Evolutionary conservation across 1,284 basidiomycete genomes (phyloP).

Genomic region (Tilletiaria anomala): DNA sequence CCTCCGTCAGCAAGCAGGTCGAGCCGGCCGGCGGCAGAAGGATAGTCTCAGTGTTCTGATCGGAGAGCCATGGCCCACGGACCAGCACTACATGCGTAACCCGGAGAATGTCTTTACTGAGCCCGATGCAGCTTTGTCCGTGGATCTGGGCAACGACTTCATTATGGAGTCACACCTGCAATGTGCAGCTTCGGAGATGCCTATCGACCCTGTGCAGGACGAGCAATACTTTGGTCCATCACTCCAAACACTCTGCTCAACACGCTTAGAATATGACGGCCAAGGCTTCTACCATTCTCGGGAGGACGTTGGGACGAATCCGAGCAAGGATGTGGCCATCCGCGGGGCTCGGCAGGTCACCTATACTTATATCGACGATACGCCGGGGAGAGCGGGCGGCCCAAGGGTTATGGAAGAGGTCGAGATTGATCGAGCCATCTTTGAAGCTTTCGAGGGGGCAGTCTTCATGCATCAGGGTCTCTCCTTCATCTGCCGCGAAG

Average conservation of each 20-base stretch:
- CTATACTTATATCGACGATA: slow-evolving; percentile 61
- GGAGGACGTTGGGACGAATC: slow-evolving; percentile 61
- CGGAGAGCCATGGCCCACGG: slow-evolving; percentile 57
- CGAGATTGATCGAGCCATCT: slow-evolving; percentile 69
- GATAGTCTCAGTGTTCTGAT: slow-evolving; percentile 71
- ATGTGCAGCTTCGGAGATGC: slow-evolving; percentile 77
- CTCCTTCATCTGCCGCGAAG: slow-evolving; percentile 54
- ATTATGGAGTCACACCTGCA: slow-evolving; percentile 73
- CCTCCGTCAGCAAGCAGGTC: slow-evolving; percentile 72
- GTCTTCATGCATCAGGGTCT: slow-evolving; percentile 41
- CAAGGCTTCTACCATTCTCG: slow-evolving; percentile 65
- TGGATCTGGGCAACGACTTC: slow-evolving; percentile 62
- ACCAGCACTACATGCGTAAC: slow-evolving; percentile 61
- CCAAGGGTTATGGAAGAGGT: slow-evolving; percentile 62
- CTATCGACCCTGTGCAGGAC: slow-evolving; percentile 52
- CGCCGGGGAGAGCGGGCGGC: slow-evolving; percentile 40
- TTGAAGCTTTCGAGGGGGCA: slow-evolving; percentile 54
- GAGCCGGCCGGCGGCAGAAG: slow-evolving; percentile 66
- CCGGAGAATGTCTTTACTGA: slow-evolving; percentile 44
- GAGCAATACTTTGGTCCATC: slow-evolving; percentile 54
- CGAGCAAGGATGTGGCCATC: slow-evolving; percentile 58
- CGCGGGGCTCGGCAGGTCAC: slow-evolving; percentile 63
- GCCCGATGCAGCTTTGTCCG: slow-evolving; percentile 51
- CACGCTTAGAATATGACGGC: slow-evolving; percentile 49
- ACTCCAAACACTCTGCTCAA: slow-evolving; percentile 44